Base-by-base conservation (phyloP, 2,329 filamentous ascomycete genomes). In the Hymenoscyphus fraxineus region DNA sequence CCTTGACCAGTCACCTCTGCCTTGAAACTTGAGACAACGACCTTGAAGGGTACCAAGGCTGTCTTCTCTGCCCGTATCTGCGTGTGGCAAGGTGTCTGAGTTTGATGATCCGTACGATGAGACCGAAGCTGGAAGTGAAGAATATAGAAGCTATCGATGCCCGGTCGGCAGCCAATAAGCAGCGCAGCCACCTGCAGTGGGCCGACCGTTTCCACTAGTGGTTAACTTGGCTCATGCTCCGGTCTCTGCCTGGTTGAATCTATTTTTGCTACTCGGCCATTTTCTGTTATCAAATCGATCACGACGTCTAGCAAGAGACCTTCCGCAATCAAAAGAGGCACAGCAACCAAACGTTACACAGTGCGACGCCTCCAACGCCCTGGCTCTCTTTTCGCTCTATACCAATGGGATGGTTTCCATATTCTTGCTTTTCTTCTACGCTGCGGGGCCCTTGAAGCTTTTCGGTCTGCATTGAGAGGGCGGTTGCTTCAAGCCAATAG, bases 21-120 rank as follows among this genome's bases (percentile, higher is more conserved):
- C 44, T 51, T 22, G 44, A 51, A 51, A 51, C 44, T 51, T 51
- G 44, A 51, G 44, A 51, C 44, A 51, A 22, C 44, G 22, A 51
- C 44, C 44, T 51, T 51, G 44, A 51, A 10, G 44, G 44, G 22
- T 51, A 27, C 19, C 44, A 22, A n/a, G n/a, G 44, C 35, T 51
- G 22, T n/a, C 44, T 51, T 2, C 44, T 51, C 19, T 51, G n/a
- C 44, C 44, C 44, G 55, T 38, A 57, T 57, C 19, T 59, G 35
- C 57, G 58, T 60, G 58, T 60, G 58, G 58, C 58, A 60, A 47
- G 22, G 39, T 61, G 63, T 44, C 32, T 58, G 55, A 59, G 62
- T 60, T 63, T 63, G 62, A 63, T 55, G 62, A 63, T 27, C 44
- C 19, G 44, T 51, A 51, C 44, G 44, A 51, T 51, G 44, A 27